Conservation (phyloP, 1,284 basidiomycete species). For the Anthracocystis panici-leucophaei region DNA sequence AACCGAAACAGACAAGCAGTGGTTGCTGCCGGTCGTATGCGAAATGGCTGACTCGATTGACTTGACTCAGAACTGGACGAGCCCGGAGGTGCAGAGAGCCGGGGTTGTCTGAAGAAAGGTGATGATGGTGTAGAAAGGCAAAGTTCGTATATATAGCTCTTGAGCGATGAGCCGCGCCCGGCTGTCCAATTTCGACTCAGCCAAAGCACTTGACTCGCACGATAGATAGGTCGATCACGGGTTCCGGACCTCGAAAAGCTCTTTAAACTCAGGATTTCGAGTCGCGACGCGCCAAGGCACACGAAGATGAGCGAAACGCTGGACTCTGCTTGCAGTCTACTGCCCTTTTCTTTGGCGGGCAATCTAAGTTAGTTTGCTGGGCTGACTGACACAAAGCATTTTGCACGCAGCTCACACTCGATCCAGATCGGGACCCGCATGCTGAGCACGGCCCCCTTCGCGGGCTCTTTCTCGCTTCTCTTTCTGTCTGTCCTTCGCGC, state of each 20-base stretch:
- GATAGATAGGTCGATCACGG: conserved; percentile 22
- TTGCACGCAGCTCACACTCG: not conserved
- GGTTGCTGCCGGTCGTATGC: not conserved
- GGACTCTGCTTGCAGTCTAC: too few relatives aligned
- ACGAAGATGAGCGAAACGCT: too few relatives aligned
- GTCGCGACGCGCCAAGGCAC: conserved; percentile 41
- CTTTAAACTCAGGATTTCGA: not conserved
- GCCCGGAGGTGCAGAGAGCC: conserved; percentile 21
- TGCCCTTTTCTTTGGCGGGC: too few relatives aligned
- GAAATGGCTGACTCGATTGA: conserved; percentile 12
- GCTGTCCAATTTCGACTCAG: conserved; percentile 20
- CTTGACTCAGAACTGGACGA: conserved; percentile 13
- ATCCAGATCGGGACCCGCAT: conserved; percentile 8
- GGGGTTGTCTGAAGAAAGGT: conserved; percentile 10
- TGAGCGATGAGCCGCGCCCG: conserved; percentile 36
- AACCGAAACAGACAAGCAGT: not conserved
- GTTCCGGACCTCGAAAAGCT: conserved; percentile 16
- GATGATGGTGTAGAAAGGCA: conserved; percentile 16
- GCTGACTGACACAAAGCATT: too few relatives aligned
- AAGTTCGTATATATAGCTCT: conserved; percentile 34
- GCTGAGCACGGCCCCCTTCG: conserved; percentile 13
- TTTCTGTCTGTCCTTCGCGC: not conserved
- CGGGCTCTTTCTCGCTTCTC: not conserved
- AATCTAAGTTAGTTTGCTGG: too few relatives aligned
- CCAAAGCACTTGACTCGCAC: conserved; percentile 19